Base-by-base conservation (phyloP, 495 filamentous ascomycete species). In the Niebla homalea region DNA sequence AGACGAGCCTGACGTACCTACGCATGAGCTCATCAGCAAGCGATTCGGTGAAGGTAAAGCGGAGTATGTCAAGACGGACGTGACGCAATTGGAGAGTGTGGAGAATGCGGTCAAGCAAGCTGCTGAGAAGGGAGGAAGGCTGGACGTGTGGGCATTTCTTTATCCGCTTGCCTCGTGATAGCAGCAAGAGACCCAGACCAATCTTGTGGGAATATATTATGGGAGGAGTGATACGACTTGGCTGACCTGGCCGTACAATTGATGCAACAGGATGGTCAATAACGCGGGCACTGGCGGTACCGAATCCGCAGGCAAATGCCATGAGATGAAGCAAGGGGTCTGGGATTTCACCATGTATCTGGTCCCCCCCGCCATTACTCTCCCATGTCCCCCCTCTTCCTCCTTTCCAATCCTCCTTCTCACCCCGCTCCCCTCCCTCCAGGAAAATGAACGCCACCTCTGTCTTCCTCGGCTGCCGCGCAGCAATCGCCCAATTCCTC, bases 391-490 rank as follows among this genome's bases (percentile, higher is more conserved):
- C 25, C 42, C 16, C 20, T 21, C 42, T 16, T 20, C 42, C 16
- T 44, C 43, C 18, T 21, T 45, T 8, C 19, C 10, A 19, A 10
- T 19, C n/a, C 6, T 8, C 0, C 19, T 45, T 8, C 43, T 25
- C 18, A 45, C 43, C 18, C 6, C 23, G 21, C 20, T 15, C 15
- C 19, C 5, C 43, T 21, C 18, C n/a, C 23, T 15, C 43, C 4
- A 49, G 51, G 38, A 49, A 46, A 6, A 16, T 74, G 0, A 76
- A 76, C 51, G 40, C 51, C 4, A 66, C 64, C n/a, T 64, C 64
- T 4, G 68, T 73, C 0, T 77, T 75, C 53, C 60, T 77, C 1
- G 73, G 73, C 4, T 70, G 63, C 37, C 67, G 67, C 46, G 75
- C 70, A 46, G 72, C 67, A 1, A 52, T 67, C 15, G 48, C 55